Evolutionary conservation across 140 eudicot species (phyloP).

Genomic region (Erigeron philadelphicus): DNA sequence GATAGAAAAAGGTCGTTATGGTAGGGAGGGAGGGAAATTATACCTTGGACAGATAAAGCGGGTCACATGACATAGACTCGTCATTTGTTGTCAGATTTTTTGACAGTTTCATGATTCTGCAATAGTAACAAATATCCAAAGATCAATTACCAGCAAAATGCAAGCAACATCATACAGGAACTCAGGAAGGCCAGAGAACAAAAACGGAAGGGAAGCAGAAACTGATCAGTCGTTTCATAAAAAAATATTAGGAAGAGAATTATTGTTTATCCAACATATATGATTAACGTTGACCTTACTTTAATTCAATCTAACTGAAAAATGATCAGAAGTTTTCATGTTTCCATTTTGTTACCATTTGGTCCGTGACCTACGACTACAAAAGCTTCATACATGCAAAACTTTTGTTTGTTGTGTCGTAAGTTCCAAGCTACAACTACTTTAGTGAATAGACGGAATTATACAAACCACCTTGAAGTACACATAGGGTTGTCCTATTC

Average conservation of each 20-base stretch:
- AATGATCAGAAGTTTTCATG: neutral
- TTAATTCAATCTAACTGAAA: neutral
- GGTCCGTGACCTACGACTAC: too few relatives aligned
- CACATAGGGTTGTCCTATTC: slow-evolving; percentile 3
- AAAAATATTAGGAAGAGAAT: neutral
- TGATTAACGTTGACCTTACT: neutral
- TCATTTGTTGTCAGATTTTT: slow-evolving; percentile 75
- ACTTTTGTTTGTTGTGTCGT: neutral
- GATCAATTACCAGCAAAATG: slow-evolving; percentile 1
- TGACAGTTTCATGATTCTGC: slow-evolving; percentile 78
- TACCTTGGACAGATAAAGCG: slow-evolving; percentile 77
- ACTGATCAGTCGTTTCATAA: neutral
- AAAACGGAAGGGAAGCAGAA: neutral
- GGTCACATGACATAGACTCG: slow-evolving; percentile 78
- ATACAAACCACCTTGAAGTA: neutral
- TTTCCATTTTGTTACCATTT: too few relatives aligned
- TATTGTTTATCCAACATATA: neutral
- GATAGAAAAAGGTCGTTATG: neutral
- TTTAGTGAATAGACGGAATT: neutral
- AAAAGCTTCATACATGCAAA: too few relatives aligned
- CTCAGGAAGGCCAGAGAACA: neutral
- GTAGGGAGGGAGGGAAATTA: slow-evolving; percentile 3
- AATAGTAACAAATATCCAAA: slow-evolving; percentile 8
- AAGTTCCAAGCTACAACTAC: neutral
- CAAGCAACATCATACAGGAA: neutral